Evolutionary conservation across 441 rosid species (phyloP).

Genomic region (Erodium moschatum): DNA sequence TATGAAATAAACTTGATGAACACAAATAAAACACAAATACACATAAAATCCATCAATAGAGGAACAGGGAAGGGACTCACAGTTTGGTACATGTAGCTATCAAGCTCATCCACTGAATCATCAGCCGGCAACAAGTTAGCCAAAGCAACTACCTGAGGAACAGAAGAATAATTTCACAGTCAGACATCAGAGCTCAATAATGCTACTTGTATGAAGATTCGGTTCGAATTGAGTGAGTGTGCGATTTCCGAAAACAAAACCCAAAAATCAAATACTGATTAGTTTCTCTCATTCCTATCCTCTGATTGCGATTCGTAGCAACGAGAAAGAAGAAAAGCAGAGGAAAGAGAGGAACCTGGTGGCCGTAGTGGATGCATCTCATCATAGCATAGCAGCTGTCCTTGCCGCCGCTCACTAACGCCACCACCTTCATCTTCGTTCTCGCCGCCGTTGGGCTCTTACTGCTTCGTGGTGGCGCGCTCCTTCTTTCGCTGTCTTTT

Average conservation of each 20-base stretch:
- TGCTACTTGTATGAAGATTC: background rate
- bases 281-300: too few species aligned
- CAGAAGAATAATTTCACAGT: background rate
- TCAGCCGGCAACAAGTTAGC: conserved; percentile 79
- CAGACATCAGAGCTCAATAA: background rate
- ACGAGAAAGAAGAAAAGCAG: background rate
- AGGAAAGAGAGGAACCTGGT: conserved; percentile 12
- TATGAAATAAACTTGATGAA: background rate
- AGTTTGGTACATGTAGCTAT: conserved; percentile 95
- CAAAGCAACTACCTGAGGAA: conserved; percentile 65
- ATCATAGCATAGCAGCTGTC: conserved; percentile 30
- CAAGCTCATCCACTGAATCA: conserved; percentile 82
- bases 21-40: background rate
- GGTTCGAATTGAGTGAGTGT: background rate
- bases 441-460: background rate
- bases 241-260: background rate
- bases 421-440: conserved; percentile 25
- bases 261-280: background rate
- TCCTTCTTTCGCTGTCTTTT: too few species aligned
- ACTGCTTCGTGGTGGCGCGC: too few species aligned
- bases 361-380: conserved; percentile 25
- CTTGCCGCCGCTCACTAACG: conserved; percentile 28
- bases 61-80: conserved; percentile 30
- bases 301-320: background rate
- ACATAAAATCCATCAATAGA: background rate